Conservation (phyloP, 2,329 filamentous ascomycete species). For the Colletotrichum lupini region DNA sequence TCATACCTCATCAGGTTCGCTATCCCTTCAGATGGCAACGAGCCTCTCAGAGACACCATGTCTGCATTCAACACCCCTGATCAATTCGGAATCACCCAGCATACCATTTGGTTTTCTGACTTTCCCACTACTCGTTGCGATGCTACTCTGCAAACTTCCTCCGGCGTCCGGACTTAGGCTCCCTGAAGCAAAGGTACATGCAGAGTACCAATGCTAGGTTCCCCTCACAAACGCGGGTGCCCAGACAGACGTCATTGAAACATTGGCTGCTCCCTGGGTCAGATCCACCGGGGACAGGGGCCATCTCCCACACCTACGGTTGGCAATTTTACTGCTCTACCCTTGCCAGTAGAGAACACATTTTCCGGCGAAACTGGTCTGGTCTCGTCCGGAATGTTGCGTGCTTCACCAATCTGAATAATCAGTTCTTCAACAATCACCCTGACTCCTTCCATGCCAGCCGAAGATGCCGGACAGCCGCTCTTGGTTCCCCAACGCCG, state of each 20-base stretch:
- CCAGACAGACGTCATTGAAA: conserved; percentile 31
- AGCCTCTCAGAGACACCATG: background rate
- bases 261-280: background rate
- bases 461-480: conserved; percentile 28
- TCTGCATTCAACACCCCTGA: background rate
- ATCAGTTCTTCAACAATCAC: background rate
- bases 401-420: background rate
- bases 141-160: background rate
- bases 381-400: background rate
- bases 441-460: background rate
- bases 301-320: background rate
- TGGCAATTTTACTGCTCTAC: background rate
- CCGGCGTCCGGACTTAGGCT: background rate
- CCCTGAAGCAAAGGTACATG: background rate
- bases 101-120: background rate
- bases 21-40: background rate
- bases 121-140: too few species aligned
- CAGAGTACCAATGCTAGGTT: background rate
- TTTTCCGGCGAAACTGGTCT: conserved; percentile 2
- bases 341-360: background rate
- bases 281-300: conserved; percentile 20
- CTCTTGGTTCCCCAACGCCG: background rate
- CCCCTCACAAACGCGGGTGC: conserved; percentile 9
- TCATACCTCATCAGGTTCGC: background rate
- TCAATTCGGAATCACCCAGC: too few species aligned